Evolutionary conservation across 371 early-diverging fungal species (phyloP).

Genomic region (Mortierella sp.): DNA sequence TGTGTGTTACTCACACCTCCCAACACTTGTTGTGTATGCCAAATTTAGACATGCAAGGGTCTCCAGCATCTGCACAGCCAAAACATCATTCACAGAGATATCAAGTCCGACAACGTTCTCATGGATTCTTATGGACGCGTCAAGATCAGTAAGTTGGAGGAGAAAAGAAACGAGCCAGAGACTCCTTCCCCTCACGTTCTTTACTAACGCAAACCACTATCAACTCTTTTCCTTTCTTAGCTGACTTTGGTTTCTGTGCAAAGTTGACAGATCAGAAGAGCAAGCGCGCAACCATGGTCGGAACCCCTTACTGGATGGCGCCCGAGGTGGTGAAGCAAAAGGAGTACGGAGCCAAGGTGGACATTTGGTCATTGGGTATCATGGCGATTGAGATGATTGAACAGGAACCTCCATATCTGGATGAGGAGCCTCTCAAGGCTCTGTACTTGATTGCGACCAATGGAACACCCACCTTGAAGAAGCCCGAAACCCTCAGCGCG

Average conservation of each 20-base stretch:
- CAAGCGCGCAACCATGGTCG: constrained; percentile 97
- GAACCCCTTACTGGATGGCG: constrained; percentile 96
- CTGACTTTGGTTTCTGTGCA: constrained; percentile 97
- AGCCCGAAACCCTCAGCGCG: constrained; percentile 83
- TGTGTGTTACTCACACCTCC: constrained; percentile 6
- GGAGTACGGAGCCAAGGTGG: constrained; percentile 91
- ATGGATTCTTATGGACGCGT: constrained; percentile 89
- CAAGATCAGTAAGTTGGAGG: constrained; percentile 90
- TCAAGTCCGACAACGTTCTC: constrained; percentile 96
- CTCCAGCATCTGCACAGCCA: constrained; percentile 92
- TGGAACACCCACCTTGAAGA: constrained; percentile 94
- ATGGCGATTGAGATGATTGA: constrained; percentile 99
- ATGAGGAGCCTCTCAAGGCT: constrained; percentile 95
- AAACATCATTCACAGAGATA: constrained; percentile 96
- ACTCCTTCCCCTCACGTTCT: too few relatives aligned
- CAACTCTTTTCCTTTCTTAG: constrained; percentile 18
- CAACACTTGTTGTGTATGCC: too few relatives aligned
- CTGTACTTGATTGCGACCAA: constrained; percentile 96
- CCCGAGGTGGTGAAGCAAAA: constrained; percentile 94
- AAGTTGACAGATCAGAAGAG: constrained; percentile 85
- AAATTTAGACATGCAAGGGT: constrained; percentile 84
- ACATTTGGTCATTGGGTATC: constrained; percentile 95
- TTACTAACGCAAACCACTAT: background rate
- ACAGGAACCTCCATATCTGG: constrained; percentile 97
- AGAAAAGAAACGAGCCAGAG: too few relatives aligned